Conservation (phyloP, 139 green algal genomes). For the Axilococcus clingmanii region DNA sequence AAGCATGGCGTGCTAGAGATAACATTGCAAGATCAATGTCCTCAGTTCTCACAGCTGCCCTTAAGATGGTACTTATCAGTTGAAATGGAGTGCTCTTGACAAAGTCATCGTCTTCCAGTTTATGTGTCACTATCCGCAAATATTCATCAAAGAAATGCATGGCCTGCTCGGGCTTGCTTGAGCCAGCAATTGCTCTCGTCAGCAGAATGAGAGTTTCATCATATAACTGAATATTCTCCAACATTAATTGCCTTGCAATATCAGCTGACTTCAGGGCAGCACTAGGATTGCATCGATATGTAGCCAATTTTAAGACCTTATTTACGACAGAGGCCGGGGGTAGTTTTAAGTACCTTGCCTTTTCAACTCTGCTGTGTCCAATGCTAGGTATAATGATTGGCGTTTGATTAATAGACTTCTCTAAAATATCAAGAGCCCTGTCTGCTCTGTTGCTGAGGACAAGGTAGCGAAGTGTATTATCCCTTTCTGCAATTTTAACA, state of each 20-base stretch:
- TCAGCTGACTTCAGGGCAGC: slow-evolving; percentile 2
- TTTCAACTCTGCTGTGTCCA: background rate
- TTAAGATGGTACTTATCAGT: slow-evolving; percentile 9
- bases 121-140: slow-evolving; percentile 12
- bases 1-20: slow-evolving; percentile 10
- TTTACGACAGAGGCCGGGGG: slow-evolving; percentile 12
- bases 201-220: slow-evolving; percentile 7
- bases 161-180: background rate
- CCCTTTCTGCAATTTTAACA: slow-evolving; percentile 2
- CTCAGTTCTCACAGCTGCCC: slow-evolving; percentile 7
- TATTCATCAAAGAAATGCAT: slow-evolving; percentile 15
- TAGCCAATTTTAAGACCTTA: slow-evolving; percentile 4
- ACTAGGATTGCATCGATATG: background rate
- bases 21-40: slow-evolving; percentile 5
- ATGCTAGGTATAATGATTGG: slow-evolving; percentile 2
- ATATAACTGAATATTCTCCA: slow-evolving; percentile 3
- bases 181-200: background rate
- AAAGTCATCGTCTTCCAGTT: slow-evolving; percentile 4
- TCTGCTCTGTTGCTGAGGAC: slow-evolving; percentile 2
- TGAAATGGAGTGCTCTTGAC: background rate
- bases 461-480: slow-evolving; percentile 11
- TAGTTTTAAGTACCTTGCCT: background rate
- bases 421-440: slow-evolving; percentile 5
- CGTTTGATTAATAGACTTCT: background rate
- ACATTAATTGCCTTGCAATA: slow-evolving; percentile 7